These are phyloP conservation scores for Mesotaenium endlicherianum DNA, from an alignment of 139 green algal genomes.

Conservation along the genomic window DNA sequence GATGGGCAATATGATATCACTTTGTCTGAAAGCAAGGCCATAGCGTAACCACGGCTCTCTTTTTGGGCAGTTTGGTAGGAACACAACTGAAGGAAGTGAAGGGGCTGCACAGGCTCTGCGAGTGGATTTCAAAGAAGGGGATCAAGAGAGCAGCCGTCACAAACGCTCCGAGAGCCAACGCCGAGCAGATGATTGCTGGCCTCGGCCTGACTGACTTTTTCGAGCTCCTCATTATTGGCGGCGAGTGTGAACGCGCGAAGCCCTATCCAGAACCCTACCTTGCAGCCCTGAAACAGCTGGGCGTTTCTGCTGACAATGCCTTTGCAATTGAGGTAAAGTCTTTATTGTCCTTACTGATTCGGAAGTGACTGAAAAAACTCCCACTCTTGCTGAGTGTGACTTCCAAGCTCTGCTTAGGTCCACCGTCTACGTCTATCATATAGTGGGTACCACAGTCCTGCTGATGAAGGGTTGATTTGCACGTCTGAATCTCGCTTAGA, in stretches of 20 bases:
- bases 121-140: slow-evolving; percentile 56
- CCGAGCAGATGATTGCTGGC: slow-evolving; percentile 69
- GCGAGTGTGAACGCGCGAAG: slow-evolving; percentile 69
- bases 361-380: too few species aligned
- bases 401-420: background rate
- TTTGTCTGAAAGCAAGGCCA: too few species aligned
- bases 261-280: slow-evolving; percentile 76
- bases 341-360: too few species aligned
- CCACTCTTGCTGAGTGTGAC: too few species aligned
- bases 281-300: slow-evolving; percentile 59
- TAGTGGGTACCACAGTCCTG: too few species aligned
- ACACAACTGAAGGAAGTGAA: slow-evolving; percentile 23
- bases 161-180: slow-evolving; percentile 75
- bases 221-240: slow-evolving; percentile 56
- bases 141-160: slow-evolving; percentile 71
- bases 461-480: background rate
- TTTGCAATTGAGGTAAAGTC: slow-evolving; percentile 44
- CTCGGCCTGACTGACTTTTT: slow-evolving; percentile 68
- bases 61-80: background rate
- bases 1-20: too few species aligned
- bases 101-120: slow-evolving; percentile 66
- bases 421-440: too few species aligned
- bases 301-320: slow-evolving; percentile 40
- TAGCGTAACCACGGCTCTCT: too few species aligned
- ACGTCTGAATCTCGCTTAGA: too few species aligned